Evolutionary conservation across 441 rosid species (phyloP).

Genomic region (Gossypium gossypioides): DNA sequence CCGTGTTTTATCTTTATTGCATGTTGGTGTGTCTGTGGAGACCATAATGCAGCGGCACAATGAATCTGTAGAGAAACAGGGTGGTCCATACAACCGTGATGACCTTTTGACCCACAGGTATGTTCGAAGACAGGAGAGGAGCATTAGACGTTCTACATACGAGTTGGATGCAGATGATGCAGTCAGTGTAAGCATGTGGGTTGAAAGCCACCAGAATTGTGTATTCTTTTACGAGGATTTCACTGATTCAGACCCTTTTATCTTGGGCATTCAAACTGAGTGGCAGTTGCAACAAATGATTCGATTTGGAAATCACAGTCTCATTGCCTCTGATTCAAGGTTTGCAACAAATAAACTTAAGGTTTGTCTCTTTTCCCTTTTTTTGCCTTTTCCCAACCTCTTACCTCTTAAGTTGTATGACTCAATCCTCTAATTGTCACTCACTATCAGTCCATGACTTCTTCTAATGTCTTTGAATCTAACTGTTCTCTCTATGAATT

Average conservation of each 20-base stretch:
- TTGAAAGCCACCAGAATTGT: slow-evolving; percentile 63
- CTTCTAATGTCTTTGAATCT: slow-evolving; percentile 21
- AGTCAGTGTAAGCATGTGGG: slow-evolving; percentile 65
- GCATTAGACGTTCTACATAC: slow-evolving; percentile 66
- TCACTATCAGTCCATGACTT: background rate
- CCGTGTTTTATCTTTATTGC: slow-evolving; percentile 61
- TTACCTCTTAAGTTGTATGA: background rate
- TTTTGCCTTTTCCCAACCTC: background rate
- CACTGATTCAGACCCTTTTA: slow-evolving; percentile 60
- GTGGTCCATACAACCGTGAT: slow-evolving; percentile 77
- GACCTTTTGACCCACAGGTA: slow-evolving; percentile 83
- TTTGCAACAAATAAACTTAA: slow-evolving; percentile 82
- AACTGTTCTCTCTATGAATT: slow-evolving; percentile 23
- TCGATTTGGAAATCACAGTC: slow-evolving; percentile 69
- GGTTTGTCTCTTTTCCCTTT: slow-evolving; percentile 37
- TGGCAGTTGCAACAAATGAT: slow-evolving; percentile 98
- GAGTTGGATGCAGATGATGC: slow-evolving; percentile 72
- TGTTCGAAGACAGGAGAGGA: slow-evolving; percentile 83
- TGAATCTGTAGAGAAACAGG: slow-evolving; percentile 77
- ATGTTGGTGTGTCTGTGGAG: slow-evolving; percentile 89
- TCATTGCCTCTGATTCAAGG: slow-evolving; percentile 73
- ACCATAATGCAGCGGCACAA: slow-evolving; percentile 86
- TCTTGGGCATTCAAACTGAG: slow-evolving; percentile 79
- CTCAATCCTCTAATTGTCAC: background rate
- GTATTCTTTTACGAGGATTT: slow-evolving; percentile 67